Conservation (phyloP, 257 asterid species). For the Solanum paucissectum region DNA sequence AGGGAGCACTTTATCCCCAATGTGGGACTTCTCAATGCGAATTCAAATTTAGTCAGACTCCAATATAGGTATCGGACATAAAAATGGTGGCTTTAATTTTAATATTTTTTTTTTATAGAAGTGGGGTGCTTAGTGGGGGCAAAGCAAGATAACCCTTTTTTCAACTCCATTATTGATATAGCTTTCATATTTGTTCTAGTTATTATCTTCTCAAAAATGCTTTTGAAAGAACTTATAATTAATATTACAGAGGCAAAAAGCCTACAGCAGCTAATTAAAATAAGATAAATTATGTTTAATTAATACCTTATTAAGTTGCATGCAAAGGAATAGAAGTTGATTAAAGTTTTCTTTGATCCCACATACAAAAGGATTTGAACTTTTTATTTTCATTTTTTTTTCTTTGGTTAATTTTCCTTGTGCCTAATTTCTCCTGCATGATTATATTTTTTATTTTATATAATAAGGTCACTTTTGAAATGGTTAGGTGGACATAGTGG, state of each 20-base stretch:
- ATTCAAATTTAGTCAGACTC: no score
- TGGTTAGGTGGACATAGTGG: not conserved
- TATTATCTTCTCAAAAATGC: conserved; percentile 35
- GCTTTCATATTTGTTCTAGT: conserved; percentile 28
- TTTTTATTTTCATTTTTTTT: not conserved
- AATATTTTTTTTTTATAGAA: conserved; percentile 10
- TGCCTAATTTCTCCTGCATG: not conserved
- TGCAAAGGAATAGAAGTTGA: not conserved
- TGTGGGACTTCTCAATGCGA: fast-evolving
- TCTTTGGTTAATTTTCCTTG: not conserved
- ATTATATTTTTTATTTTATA: not conserved
- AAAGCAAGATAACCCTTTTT: conserved; percentile 34
- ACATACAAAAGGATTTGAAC: not conserved
- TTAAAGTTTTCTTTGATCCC: not conserved
- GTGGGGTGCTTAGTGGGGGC: conserved; percentile 48
- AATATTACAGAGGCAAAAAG: not conserved
- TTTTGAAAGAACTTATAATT: conserved; percentile 1
- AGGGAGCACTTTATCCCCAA: no score
- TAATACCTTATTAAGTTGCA: not conserved
- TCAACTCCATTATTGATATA: conserved; percentile 47
- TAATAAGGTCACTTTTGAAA: not conserved
- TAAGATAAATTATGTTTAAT: conserved; percentile 9
- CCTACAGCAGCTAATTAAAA: not conserved
- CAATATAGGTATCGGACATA: no score
- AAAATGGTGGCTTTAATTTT: conserved; percentile 21